Evolutionary conservation across 441 rosid genomes (phyloP).

Genomic region (Aleurites moluccanus): DNA sequence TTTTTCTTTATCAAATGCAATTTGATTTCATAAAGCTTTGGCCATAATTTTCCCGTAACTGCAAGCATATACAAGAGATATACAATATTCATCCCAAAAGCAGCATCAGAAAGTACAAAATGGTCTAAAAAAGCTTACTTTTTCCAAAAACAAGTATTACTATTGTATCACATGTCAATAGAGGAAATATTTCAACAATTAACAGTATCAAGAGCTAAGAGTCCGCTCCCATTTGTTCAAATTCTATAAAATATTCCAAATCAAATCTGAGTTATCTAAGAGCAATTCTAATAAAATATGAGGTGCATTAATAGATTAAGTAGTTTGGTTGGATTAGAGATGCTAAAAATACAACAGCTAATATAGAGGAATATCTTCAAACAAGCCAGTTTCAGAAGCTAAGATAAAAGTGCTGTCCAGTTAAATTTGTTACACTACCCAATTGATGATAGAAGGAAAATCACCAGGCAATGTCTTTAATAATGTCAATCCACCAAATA

Average conservation of each 20-base stretch:
- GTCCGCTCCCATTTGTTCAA: too few relatives aligned
- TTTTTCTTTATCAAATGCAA: slow-evolving; percentile 42
- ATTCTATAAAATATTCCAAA: too few relatives aligned
- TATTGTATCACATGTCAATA: too few relatives aligned
- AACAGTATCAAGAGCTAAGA: too few relatives aligned
- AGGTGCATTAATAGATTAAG: not conserved
- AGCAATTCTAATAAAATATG: too few relatives aligned
- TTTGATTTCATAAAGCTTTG: slow-evolving; percentile 79
- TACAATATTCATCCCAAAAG: not conserved
- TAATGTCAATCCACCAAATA: not conserved
- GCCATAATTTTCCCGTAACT: slow-evolving; percentile 96
- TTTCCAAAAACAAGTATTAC: too few relatives aligned
- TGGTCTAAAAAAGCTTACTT: too few relatives aligned
- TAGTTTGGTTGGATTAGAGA: not conserved
- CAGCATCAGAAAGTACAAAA: not conserved
- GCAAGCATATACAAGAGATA: slow-evolving; percentile 23
- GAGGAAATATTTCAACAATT: too few relatives aligned
- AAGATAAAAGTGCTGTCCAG: too few relatives aligned
- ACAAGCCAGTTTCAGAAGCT: not conserved
- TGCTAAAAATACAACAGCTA: not conserved
- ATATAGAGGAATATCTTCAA: not conserved
- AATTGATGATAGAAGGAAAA: too few relatives aligned
- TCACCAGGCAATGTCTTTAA: not conserved
- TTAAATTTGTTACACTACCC: too few relatives aligned
- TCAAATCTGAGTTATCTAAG: too few relatives aligned